Evolutionary conservation across 352 stramenopile species (phyloP).

Genomic region (Globisporangium splendens): DNA sequence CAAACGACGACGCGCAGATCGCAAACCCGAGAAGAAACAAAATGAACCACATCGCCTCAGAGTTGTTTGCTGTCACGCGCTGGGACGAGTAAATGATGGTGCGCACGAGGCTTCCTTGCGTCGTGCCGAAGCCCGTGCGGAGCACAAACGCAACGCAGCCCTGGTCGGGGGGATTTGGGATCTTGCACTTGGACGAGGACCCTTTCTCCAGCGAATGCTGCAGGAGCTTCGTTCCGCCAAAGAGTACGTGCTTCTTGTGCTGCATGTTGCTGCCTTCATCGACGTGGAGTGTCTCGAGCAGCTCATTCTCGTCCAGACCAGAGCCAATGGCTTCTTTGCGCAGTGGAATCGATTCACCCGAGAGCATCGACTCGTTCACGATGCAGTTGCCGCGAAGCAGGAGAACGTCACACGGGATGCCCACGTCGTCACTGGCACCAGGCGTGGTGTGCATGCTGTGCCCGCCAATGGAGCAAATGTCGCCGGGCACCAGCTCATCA

Average conservation of each 20-base stretch:
- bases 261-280: slow-evolving; percentile 28
- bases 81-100: slow-evolving; percentile 94
- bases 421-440: slow-evolving; percentile 9
- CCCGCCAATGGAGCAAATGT: slow-evolving; percentile 75
- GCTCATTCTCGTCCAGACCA: slow-evolving; percentile 12
- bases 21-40: slow-evolving; percentile 90
- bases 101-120: slow-evolving; percentile 92
- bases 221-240: slow-evolving; percentile 63
- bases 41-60: slow-evolving; percentile 93
- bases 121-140: slow-evolving; percentile 91
- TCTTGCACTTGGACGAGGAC: slow-evolving; percentile 7
- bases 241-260: slow-evolving; percentile 72
- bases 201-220: slow-evolving; percentile 22
- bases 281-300: slow-evolving; percentile 16
- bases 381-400: slow-evolving; percentile 89
- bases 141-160: slow-evolving; percentile 90
- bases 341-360: slow-evolving; percentile 93
- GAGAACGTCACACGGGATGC: slow-evolving; percentile 89
- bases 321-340: slow-evolving; percentile 78
- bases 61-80: slow-evolving; percentile 85
- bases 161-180: slow-evolving; percentile 60
- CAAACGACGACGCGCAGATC: slow-evolving; percentile 72
- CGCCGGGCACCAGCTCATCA: slow-evolving; percentile 74
- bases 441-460: slow-evolving; percentile 23
- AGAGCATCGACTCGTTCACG: slow-evolving; percentile 96